Evolutionary conservation across 225 moss, liverwort and hornwort species (phyloP), one percentile per base, ranked within the genome.

Genomic region (Sphagnum contortum): DNA sequence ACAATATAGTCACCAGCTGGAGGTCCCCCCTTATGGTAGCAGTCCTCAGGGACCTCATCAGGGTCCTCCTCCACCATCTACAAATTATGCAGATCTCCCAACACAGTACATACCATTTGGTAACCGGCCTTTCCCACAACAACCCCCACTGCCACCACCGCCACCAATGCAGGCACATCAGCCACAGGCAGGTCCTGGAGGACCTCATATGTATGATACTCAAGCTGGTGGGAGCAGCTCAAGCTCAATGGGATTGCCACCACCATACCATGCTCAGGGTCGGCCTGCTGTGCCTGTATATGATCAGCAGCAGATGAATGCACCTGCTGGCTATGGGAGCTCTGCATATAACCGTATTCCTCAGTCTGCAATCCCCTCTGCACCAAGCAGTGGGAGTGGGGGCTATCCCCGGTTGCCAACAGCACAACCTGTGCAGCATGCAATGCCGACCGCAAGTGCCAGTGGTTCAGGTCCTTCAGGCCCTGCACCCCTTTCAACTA

Each of bases 321-420:
- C 74, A 50, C 72, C 72, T 75, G 29, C 29, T 29, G 81, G 74
- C 44, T 91, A 87, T 75, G 74, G 80, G 60, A 77, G 81, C 60
- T 64, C 89, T 49, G 78, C 83, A 13, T 89, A 92, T 49, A 29
- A 29, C 29, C 84, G 89, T 48, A 74, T 91, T 69, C 75, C 87
- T 5, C 83, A 84, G 74, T 84, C 84, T 59, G 83, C 76, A 5
- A 48, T 64, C 63, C 75, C 84, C 47, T 79, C 79, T 29, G 84
- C 87, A 50, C 75, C 87, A 55, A 73, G 74, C 68, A 67, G 72
- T 75, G 74, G 72, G 44, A 72, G 74, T 69, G 77, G 86, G 57
- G 90, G 87, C 67, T 91, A 91, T 60, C 89, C 87, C 56, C 88
- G 88, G 46, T 66, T 91, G 44, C 91, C 91, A 50, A 80, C 87